Base-by-base conservation (phyloP, 2,329 filamentous ascomycete species). In the Xylaria sp. region DNA sequence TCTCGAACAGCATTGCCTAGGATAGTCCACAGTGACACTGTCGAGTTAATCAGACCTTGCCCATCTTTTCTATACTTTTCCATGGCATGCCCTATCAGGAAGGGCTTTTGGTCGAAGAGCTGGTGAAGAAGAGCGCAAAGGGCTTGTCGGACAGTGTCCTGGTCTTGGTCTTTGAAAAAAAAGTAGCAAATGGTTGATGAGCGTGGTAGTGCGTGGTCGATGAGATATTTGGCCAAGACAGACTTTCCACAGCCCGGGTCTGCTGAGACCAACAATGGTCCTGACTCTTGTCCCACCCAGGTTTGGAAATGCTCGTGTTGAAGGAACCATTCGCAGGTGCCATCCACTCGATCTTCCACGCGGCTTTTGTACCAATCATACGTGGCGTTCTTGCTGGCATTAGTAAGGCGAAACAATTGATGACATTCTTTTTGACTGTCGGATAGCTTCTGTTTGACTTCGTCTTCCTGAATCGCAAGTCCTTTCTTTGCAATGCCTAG, bases 361-460 rank as follows among this genome's bases (percentile, higher is more conserved):
- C 69, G 69, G 19, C 48, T 55, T 61, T 70, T 70, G 36, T 70
- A 70, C 69, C 69, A 69, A 17, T 65, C 68, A 36, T 70, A 68
- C 6, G 53, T 68, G 9, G 24, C 34, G 12, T 68, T 58, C 24
- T 63, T 68, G 1, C 19, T 53, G 27, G n/a, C 21, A 39, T 42
- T 42, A 30, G 65, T 63, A 7, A 68, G 58, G 32, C 61, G 61
- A 14, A 68, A 68, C 11, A 68, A 32, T 19, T 63, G 61, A 34
- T 61, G 61, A 27, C 61, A 65, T 7, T 55, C 9, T 9, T 59
- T 47, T 39, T 59, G 19, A 42, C 50, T 51, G 3, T 56, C 47
- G 24, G 45, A 45, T 9, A 65, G 45, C 48, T 32, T 68, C 56
- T 55, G 11, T 27, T 64, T 48, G 19, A 34, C 47, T 47, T 64